These are phyloP conservation scores for Candida pseudoviswanathii DNA, from an alignment of 1,139 yeast genomes.

Conservation along the genomic window DNA sequence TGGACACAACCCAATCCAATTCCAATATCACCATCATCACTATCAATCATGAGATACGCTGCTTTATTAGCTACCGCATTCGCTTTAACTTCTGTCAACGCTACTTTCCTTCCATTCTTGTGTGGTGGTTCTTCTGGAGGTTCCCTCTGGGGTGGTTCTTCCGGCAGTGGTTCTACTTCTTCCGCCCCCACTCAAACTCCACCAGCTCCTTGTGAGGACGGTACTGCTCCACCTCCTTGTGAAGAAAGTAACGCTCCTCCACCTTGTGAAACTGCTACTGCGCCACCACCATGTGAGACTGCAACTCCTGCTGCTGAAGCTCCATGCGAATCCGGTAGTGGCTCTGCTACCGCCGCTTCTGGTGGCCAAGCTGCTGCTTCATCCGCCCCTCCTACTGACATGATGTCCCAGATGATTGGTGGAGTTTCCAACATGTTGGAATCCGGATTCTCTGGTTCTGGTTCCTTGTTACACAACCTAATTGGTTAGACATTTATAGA, in stretches of 20 bases:
- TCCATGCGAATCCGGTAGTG: background rate
- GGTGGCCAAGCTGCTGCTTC: background rate
- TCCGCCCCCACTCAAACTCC: background rate
- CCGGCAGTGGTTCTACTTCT: background rate
- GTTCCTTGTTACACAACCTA: background rate
- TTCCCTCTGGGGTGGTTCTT: background rate
- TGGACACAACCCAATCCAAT: background rate
- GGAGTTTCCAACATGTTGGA: background rate
- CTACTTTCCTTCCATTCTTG: conserved; percentile 1
- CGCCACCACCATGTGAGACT: background rate
- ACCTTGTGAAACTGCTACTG: background rate
- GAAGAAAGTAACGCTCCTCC: background rate
- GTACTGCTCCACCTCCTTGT: no score
- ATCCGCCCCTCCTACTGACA: background rate
- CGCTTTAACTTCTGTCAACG: background rate
- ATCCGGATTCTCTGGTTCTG: background rate
- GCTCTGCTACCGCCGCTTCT: background rate
- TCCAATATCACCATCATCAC: background rate
- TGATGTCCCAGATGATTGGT: background rate
- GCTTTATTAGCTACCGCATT: background rate
- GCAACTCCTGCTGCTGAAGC: background rate
- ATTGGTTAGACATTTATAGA: no score
- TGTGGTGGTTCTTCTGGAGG: conserved; percentile 1
- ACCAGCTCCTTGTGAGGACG: no score
- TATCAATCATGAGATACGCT: background rate